These are phyloP conservation scores for Lolium rigidum DNA, from an alignment of 176 grass and related monocot species.

Conservation along the genomic window DNA sequence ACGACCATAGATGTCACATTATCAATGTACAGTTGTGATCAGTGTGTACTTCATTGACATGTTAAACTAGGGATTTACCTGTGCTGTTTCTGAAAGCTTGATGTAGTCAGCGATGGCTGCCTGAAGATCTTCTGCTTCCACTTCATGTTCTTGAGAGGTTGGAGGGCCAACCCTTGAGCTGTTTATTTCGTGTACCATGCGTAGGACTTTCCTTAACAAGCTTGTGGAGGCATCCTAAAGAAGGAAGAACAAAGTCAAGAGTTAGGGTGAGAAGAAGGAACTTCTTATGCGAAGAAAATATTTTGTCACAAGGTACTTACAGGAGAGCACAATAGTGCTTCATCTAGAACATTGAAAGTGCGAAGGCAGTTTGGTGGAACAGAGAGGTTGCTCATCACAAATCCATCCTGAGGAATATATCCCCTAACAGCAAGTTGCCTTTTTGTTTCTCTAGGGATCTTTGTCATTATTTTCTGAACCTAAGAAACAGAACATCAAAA, in stretches of 20 bases:
- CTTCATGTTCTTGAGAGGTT: slow-evolving; percentile 50
- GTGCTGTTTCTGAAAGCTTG: slow-evolving; percentile 49
- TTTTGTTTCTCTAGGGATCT: slow-evolving; percentile 55
- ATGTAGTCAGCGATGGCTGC: slow-evolving; percentile 56
- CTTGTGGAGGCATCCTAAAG: slow-evolving; percentile 52
- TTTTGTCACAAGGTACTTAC: slow-evolving; percentile 47
- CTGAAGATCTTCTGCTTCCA: slow-evolving; percentile 61
- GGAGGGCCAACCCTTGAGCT: slow-evolving; percentile 52
- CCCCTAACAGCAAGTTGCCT: slow-evolving; percentile 53
- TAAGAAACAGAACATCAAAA: slow-evolving; percentile 45
- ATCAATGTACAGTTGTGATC: slow-evolving; percentile 19
- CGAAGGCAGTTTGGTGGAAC: slow-evolving; percentile 70
- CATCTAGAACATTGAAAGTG: slow-evolving; percentile 54
- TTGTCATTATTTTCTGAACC: slow-evolving; percentile 61
- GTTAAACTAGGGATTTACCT: slow-evolving; percentile 43
- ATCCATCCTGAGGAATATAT: slow-evolving; percentile 66
- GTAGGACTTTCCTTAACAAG: slow-evolving; percentile 52
- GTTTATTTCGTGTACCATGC: slow-evolving; percentile 50
- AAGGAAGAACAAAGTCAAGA: slow-evolving; percentile 4
- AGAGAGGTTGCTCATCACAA: slow-evolving; percentile 53
- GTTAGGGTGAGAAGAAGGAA: background rate
- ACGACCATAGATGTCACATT: background rate
- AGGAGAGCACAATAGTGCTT: slow-evolving; percentile 42
- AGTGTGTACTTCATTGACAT: background rate
- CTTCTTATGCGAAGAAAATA: background rate